phyloP scores from a whole-genome alignment of 495 filamentous ascomycete genomes.

The Cairneyella variabilis region DNA sequence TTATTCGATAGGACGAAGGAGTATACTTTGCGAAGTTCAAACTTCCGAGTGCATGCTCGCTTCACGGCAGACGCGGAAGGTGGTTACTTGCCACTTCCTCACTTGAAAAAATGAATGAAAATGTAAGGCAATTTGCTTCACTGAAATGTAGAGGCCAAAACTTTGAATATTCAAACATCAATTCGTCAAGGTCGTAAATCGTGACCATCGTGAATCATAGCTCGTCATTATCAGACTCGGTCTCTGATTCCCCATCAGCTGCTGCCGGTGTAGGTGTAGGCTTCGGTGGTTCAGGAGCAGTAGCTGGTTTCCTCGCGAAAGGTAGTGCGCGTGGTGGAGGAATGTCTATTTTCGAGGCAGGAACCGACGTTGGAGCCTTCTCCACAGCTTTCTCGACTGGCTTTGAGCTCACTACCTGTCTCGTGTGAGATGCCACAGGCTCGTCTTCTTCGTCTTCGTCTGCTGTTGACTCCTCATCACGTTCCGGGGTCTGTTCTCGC shows the following conservation, averaged over 20 bases:
- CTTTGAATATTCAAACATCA: background rate
- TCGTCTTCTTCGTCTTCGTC: slow-evolving; percentile 35
- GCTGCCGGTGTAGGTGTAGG: slow-evolving; percentile 1
- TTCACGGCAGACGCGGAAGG: too few species aligned
- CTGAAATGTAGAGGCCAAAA: background rate
- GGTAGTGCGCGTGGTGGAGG: slow-evolving; percentile 28
- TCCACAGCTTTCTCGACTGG: slow-evolving; percentile 12
- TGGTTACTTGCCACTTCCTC: too few species aligned
- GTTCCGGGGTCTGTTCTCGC: slow-evolving; percentile 35
- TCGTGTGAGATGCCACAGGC: slow-evolving; percentile 27
- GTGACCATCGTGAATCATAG: slow-evolving; percentile 18
- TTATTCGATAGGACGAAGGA: too few species aligned
- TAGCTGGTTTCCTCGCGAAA: slow-evolving; percentile 31
- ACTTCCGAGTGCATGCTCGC: too few species aligned
- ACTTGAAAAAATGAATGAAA: background rate
- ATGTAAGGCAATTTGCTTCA: background rate
- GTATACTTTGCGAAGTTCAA: too few species aligned
- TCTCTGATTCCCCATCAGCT: slow-evolving; percentile 21
- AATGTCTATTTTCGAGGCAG: slow-evolving; percentile 13
- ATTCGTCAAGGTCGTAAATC: background rate
- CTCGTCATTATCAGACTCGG: slow-evolving; percentile 28
- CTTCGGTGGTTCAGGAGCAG: too few species aligned
- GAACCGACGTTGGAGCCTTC: slow-evolving; percentile 22
- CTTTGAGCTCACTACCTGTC: slow-evolving; percentile 10
- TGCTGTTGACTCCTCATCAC: slow-evolving; percentile 38